phyloP scores from a whole-genome alignment of 768 basidiomycete genomes.

The Leccinellum luteum region DNA sequence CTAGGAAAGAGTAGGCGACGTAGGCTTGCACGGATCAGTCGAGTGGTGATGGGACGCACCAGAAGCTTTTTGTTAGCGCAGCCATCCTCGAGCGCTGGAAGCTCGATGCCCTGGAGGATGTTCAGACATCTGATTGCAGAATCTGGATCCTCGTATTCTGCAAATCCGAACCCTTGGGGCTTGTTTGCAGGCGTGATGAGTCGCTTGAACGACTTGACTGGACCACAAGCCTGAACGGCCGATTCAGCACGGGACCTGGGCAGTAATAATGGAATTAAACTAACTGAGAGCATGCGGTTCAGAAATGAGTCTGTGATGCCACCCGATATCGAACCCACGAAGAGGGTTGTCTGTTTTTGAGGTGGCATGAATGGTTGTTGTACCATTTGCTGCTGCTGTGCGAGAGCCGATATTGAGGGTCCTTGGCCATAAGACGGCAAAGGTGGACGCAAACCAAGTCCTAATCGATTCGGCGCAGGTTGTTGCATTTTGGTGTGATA shows the following conservation, averaged over 20 bases:
- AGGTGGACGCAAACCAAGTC: constrained; percentile 86
- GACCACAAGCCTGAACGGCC: constrained; percentile 77
- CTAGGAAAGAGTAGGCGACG: constrained; percentile 41
- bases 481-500: constrained; percentile 54
- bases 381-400: constrained; percentile 72
- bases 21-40: constrained; percentile 34
- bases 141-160: constrained; percentile 92
- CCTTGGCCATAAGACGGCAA: constrained; percentile 88
- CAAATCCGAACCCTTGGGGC: constrained; percentile 96
- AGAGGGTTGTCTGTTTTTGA: constrained; percentile 75
- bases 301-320: constrained; percentile 85
- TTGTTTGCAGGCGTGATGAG: constrained; percentile 91
- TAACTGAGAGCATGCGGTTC: constrained; percentile 71
- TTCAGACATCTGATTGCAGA: constrained; percentile 76
- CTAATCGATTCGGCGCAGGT: constrained; percentile 69
- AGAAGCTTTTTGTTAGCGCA: constrained; percentile 62
- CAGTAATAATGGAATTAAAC: constrained; percentile 21
- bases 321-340: constrained; percentile 94
- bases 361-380: constrained; percentile 64
- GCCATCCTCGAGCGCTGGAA: constrained; percentile 61
- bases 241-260: background rate
- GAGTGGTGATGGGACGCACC: constrained; percentile 48
- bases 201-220: constrained; percentile 86
- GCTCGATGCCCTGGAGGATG: constrained; percentile 59
- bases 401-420: constrained; percentile 87